Evolutionary conservation across 2,329 filamentous ascomycete genomes (phyloP), one percentile per base, ranked within the genome.

Genomic region (Botryosphaeria dothidea): DNA sequence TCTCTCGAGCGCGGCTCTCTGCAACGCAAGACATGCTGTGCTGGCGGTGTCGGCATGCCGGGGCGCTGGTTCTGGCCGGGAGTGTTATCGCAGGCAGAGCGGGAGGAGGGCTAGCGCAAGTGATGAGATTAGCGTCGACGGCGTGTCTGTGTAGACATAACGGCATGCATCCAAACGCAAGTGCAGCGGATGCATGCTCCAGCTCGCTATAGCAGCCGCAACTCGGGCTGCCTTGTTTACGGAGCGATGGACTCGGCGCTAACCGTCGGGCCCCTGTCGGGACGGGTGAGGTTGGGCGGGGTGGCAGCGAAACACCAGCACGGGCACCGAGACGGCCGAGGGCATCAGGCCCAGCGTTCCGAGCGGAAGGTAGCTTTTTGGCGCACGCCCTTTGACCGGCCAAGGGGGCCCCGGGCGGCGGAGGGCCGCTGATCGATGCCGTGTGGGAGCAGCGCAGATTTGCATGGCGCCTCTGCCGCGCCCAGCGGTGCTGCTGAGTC

Each of bases 71-170:
- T 27, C 54, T 58, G 54, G 54, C 36, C 36, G 54, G 1, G 31
- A 34, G 31, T 56, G 51, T 36, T 56, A 56, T 56, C 51, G 51
- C 51, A 56, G 54, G 51, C 51, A 56, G 54, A 21, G 21, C 38
- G 36, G 54, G 54, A 25, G 36, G 54, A 38, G 34, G 46, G 58
- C 31, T 62, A 62, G 58, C 45, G 43, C 58, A 49, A 34, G 58
- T 62, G 56, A 60, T 45, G 56, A 58, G 54, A 58, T 43, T 43
- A 58, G n/a, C n/a, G n/a, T n/a, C n/a, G n/a, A n/a, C n/a, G n/a
- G n/a, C n/a, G n/a, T n/a, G n/a, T n/a, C 31, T 8, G 31, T 11
- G 31, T 34, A 34, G 7, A 11, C 13, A 34, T 34, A 34, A 11
- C 7, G 7, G 31, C 31, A 34, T 34, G 31, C 31, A 34, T 6